Percentiles rank a stretch among this genome's conserved stretches.
phyloP scores from a whole-genome alignment of 139 green algal species.

The Nannochloris sp. region DNA sequence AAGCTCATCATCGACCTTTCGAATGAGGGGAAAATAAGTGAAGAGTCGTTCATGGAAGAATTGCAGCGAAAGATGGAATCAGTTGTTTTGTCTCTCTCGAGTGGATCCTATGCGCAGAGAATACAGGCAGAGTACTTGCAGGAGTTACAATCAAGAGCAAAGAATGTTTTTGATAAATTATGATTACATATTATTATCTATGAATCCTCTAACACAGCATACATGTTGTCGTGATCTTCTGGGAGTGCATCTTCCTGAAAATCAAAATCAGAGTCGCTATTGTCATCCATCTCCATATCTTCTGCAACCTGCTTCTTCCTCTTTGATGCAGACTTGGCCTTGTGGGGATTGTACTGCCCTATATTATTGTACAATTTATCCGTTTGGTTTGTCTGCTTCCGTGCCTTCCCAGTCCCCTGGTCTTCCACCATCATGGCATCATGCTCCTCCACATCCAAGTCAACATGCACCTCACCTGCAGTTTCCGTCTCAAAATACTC shows the following conservation, averaged over 20 bases:
- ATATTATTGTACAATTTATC: constrained; percentile 58
- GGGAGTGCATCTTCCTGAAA: constrained; percentile 14
- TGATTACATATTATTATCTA: constrained; percentile 7
- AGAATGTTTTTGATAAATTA: constrained; percentile 36
- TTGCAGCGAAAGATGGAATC: constrained; percentile 81
- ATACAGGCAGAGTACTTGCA: constrained; percentile 68
- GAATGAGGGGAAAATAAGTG: constrained; percentile 11
- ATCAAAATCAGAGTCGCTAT: constrained; percentile 17
- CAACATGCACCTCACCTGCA: constrained; percentile 28
- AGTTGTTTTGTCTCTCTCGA: constrained; percentile 64
- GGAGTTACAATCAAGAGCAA: constrained; percentile 59
- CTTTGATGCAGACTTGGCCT: constrained; percentile 43
- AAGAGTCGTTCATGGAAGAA: constrained; percentile 55
- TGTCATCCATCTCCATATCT: not conserved
- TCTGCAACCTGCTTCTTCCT: constrained; percentile 32
- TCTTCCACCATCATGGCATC: constrained; percentile 37
- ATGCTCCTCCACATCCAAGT: constrained; percentile 18
- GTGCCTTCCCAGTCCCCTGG: constrained; percentile 9
- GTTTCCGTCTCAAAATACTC: constrained; percentile 51
- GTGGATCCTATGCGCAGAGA: constrained; percentile 65
- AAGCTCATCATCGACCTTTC: constrained; percentile 14
- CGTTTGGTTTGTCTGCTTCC: constrained; percentile 30
- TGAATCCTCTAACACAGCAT: not conserved
- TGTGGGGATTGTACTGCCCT: constrained; percentile 76
- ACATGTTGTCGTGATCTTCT: constrained; percentile 3